Conservation (phyloP, 306 rosid species). For the Sicyos baderoa region DNA sequence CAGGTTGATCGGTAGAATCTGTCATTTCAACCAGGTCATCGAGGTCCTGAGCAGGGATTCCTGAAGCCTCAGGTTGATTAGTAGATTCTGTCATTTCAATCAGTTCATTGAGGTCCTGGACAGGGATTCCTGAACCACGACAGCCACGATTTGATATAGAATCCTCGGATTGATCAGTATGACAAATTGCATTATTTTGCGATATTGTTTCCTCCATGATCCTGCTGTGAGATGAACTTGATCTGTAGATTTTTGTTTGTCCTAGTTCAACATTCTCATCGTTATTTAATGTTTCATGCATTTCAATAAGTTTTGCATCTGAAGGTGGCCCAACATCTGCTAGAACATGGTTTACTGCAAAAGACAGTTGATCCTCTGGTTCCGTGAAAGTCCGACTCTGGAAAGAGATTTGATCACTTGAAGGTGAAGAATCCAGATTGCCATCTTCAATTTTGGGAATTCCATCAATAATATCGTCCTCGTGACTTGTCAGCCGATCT, state of each 20-base stretch:
- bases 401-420: conserved; percentile 30
- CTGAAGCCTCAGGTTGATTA: background rate
- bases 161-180: conserved; percentile 1
- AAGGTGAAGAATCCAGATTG: conserved; percentile 25
- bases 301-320: conserved; percentile 14
- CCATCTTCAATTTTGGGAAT: conserved; percentile 12
- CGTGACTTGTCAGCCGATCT: conserved; percentile 15
- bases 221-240: conserved; percentile 25
- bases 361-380: conserved; percentile 13
- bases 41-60: background rate
- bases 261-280: conserved; percentile 17
- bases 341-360: conserved; percentile 17
- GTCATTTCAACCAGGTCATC: background rate
- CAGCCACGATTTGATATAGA: background rate
- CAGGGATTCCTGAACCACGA: conserved; percentile 8
- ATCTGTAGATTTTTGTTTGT: conserved; percentile 21
- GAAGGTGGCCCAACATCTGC: conserved; percentile 10
- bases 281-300: conserved; percentile 13
- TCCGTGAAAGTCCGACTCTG: conserved; percentile 8
- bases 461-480: conserved; percentile 24
- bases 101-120: background rate
- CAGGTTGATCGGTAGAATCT: conserved; percentile 3
- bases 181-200: conserved; percentile 10
- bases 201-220: conserved; percentile 27
- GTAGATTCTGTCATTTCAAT: background rate